These are phyloP conservation scores for Tubosaeta sp. DNA, from an alignment of 768 basidiomycete species.

Conservation along the genomic window DNA sequence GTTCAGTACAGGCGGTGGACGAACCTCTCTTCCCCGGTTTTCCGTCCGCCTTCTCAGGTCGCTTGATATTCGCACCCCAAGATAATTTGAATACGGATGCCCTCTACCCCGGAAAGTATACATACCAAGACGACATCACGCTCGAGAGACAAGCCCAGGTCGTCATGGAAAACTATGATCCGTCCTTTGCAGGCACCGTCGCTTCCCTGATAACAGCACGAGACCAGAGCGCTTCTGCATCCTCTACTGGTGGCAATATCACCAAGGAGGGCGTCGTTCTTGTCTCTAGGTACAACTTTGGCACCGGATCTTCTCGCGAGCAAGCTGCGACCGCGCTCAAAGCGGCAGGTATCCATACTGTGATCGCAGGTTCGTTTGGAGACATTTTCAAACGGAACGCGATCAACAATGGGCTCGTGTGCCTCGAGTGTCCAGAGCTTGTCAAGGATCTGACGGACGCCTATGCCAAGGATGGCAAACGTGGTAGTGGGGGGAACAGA, in stretches of 20 bases:
- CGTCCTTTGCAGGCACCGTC: slow-evolving; percentile 71
- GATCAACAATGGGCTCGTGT: slow-evolving; percentile 97
- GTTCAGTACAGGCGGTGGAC: slow-evolving; percentile 25
- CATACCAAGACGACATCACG: slow-evolving; percentile 98
- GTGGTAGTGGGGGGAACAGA: slow-evolving; percentile 73
- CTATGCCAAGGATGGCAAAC: slow-evolving; percentile 68
- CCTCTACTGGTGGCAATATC: slow-evolving; percentile 9
- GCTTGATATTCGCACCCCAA: slow-evolving; percentile 88
- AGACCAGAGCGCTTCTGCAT: slow-evolving; percentile 10
- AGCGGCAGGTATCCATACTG: slow-evolving; percentile 86
- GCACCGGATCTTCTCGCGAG: slow-evolving; percentile 96
- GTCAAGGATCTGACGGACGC: slow-evolving; percentile 75
- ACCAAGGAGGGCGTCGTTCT: slow-evolving; percentile 68
- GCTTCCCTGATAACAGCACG: slow-evolving; percentile 41
- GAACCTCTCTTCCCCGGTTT: slow-evolving; percentile 80
- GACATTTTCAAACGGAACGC: slow-evolving; percentile 99
- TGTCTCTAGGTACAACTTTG: slow-evolving; percentile 95
- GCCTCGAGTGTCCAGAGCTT: slow-evolving; percentile 88
- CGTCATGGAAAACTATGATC: slow-evolving; percentile 99
- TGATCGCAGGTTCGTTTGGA: slow-evolving; percentile 97
- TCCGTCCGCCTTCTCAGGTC: slow-evolving; percentile 77
- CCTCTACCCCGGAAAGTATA: slow-evolving; percentile 98
- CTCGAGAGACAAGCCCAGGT: slow-evolving; percentile 91
- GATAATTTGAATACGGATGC: slow-evolving; percentile 98
- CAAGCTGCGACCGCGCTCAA: slow-evolving; percentile 98